Conservation (phyloP, 306 rosid species). For the Quercus engelmannii region DNA sequence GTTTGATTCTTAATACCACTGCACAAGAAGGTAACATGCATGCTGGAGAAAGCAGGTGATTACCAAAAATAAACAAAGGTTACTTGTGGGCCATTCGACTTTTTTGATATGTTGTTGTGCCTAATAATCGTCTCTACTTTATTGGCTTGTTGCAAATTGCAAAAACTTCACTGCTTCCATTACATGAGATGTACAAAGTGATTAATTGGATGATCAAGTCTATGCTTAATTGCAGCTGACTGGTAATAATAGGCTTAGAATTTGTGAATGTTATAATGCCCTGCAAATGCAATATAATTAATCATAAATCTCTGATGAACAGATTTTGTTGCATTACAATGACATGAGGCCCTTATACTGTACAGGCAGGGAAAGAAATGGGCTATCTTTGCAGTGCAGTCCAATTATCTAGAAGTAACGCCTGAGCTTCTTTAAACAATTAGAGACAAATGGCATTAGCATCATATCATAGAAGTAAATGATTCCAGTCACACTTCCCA, state of each 20-base stretch:
- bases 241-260: too few species aligned
- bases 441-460: too few species aligned
- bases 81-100: constrained; percentile 2
- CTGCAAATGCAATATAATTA: too few species aligned
- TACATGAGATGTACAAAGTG: not conserved
- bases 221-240: too few species aligned
- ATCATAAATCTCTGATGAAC: too few species aligned
- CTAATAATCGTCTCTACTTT: not conserved
- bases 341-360: too few species aligned
- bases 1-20: not conserved
- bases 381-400: not conserved
- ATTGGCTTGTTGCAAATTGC: not conserved
- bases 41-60: not conserved
- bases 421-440: too few species aligned
- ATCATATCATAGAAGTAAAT: not conserved
- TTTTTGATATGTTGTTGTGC: not conserved
- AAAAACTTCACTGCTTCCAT: not conserved
- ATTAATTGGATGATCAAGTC: too few species aligned
- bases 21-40: not conserved
- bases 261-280: too few species aligned
- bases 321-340: too few species aligned
- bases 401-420: too few species aligned
- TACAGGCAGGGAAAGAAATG: too few species aligned
- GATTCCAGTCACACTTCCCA: not conserved
- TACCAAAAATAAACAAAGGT: not conserved